A percentile compares a stretch with the other conserved stretches of the same genome.
These are phyloP conservation scores for Fusarium nelsonii DNA, from an alignment of 2,329 filamentous ascomycete genomes.

Conservation along the genomic window DNA sequence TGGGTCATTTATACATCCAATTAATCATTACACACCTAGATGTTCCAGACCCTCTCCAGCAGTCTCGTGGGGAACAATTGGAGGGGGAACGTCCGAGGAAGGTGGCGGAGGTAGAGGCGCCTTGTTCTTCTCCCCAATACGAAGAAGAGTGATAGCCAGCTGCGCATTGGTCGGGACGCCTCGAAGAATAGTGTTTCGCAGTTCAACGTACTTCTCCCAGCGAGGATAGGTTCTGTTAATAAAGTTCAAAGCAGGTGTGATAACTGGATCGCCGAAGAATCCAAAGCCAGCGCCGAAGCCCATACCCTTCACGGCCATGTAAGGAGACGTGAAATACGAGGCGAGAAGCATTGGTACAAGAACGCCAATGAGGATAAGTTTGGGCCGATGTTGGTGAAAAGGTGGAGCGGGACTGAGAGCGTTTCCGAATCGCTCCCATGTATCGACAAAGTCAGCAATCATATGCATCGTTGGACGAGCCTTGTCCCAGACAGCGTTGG, in stretches of 20 bases:
- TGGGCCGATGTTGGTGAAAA: conserved; percentile 66
- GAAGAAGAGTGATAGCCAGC: conserved; percentile 81
- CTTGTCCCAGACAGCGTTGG: conserved; percentile 80
- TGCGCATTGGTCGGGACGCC: conserved; percentile 90
- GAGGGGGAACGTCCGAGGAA: conserved; percentile 52
- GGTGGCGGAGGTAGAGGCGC: conserved; percentile 77
- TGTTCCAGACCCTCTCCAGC: conserved; percentile 55
- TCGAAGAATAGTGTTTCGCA: conserved; percentile 81
- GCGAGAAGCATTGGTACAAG: conserved; percentile 65
- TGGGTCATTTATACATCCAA: background rate
- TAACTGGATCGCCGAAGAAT: conserved; percentile 84
- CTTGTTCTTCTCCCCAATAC: conserved; percentile 84
- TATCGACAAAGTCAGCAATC: conserved; percentile 62
- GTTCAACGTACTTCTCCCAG: conserved; percentile 80
- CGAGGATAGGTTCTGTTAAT: conserved; percentile 73
- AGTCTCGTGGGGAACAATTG: conserved; percentile 58
- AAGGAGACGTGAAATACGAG: conserved; percentile 67
- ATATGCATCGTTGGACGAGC: conserved; percentile 78
- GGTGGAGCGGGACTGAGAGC: conserved; percentile 73
- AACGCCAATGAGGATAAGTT: conserved; percentile 66
- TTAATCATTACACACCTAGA: conserved; percentile 48
- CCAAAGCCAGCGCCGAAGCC: conserved; percentile 77
- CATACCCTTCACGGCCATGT: conserved; percentile 72
- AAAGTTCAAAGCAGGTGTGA: conserved; percentile 68
- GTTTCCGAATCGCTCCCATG: conserved; percentile 65